phyloP scores from a whole-genome alignment of 1,284 basidiomycete species.

The Irpex lacteus region DNA sequence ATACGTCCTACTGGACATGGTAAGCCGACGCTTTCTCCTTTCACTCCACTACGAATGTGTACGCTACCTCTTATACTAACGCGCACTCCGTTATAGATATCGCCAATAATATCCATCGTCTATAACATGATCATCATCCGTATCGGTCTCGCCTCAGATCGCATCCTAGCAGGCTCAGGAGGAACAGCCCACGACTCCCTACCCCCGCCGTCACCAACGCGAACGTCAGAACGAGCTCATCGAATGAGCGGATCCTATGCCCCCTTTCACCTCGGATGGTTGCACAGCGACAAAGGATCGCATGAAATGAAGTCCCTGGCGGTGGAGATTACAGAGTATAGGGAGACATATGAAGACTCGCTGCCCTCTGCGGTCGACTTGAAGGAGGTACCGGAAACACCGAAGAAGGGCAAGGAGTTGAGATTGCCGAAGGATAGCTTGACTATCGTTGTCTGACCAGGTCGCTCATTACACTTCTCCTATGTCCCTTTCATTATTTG shows the following conservation, averaged over 20 bases:
- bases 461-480: no score
- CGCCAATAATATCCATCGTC: constrained; percentile 30
- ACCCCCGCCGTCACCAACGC: background rate
- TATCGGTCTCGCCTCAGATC: constrained; percentile 18
- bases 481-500: no score
- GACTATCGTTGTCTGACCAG: no score
- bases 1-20: constrained; percentile 34
- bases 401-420: no score
- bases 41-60: background rate
- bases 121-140: constrained; percentile 31
- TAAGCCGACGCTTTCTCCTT: constrained; percentile 11
- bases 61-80: background rate
- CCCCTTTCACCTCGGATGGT: background rate
- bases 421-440: no score
- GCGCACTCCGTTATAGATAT: constrained; percentile 15
- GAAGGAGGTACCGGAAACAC: no score
- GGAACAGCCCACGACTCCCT: background rate
- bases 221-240: background rate
- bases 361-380: background rate
- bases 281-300: constrained; percentile 4
- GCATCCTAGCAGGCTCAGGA: constrained; percentile 7
- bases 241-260: constrained; percentile 10
- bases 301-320: constrained; percentile 19
- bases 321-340: constrained; percentile 20
- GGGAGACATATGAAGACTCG: constrained; percentile 12